A percentile compares a stretch with the other conserved stretches of the same genome.
phyloP scores from a whole-genome alignment of 371 early-diverging fungal species.

The Smittium culicis region DNA sequence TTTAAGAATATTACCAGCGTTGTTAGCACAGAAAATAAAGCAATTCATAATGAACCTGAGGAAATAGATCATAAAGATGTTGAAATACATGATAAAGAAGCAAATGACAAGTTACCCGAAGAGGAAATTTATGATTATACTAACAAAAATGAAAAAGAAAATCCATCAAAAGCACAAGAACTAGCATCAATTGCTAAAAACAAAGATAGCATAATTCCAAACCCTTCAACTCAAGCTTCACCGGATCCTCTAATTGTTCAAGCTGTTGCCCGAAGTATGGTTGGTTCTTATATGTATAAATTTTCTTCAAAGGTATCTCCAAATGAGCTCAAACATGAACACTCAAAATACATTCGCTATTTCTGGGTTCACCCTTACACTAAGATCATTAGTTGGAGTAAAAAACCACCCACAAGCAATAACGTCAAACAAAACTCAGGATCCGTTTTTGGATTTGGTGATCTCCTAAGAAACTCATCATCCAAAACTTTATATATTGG shows the following conservation, averaged over 20 bases:
- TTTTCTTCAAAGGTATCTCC: slow-evolving; percentile 37
- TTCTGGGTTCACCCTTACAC: slow-evolving; percentile 75
- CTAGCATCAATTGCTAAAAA: too few species aligned
- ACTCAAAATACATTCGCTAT: slow-evolving; percentile 49
- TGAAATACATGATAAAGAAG: not conserved
- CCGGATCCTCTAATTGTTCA: slow-evolving; percentile 48
- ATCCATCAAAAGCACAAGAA: too few species aligned
- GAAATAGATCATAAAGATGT: not conserved
- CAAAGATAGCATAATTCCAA: too few species aligned
- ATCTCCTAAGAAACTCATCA: slow-evolving; percentile 33
- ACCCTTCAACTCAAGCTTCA: too few species aligned
- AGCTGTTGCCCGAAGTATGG: slow-evolving; percentile 60
- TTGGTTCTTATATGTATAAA: slow-evolving; percentile 61
- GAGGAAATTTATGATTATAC: too few species aligned
- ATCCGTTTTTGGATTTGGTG: slow-evolving; percentile 3
- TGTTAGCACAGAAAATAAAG: not conserved
- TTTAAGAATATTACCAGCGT: not conserved
- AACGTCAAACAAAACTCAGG: slow-evolving; percentile 20
- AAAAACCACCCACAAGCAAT: slow-evolving; percentile 42
- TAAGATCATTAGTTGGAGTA: slow-evolving; percentile 60
- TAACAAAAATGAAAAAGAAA: too few species aligned
- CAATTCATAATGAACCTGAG: not conserved
- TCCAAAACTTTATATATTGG: slow-evolving; percentile 22
- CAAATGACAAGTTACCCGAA: too few species aligned
- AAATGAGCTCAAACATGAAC: slow-evolving; percentile 38